Evolutionary conservation across 352 stramenopile genomes (phyloP).

Genomic region (Pythium plurisporium): DNA sequence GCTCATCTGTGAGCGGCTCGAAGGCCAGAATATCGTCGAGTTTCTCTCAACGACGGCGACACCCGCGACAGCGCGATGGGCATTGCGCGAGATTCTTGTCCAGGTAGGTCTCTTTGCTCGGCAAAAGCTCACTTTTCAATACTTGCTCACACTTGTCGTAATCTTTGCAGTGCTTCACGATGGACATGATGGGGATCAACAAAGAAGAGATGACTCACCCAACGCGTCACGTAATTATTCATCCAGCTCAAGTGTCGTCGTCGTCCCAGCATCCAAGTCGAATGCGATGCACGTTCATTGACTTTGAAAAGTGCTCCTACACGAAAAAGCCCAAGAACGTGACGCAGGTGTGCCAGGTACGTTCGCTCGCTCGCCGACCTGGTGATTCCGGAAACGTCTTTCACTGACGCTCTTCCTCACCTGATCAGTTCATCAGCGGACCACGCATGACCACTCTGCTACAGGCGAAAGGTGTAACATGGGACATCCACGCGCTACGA

Average conservation of each 20-base stretch:
- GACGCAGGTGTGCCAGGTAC: constrained; percentile 70
- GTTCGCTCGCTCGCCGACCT: no score
- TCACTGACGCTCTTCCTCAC: no score
- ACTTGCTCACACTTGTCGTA: not conserved
- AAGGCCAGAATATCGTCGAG: constrained; percentile 56
- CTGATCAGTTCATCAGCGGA: constrained; percentile 65
- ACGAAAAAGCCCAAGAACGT: constrained; percentile 75
- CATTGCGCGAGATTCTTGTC: constrained; percentile 57
- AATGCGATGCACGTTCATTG: constrained; percentile 62
- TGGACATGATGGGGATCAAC: constrained; percentile 71
- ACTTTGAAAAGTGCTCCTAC: constrained; percentile 73
- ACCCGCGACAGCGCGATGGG: constrained; percentile 36
- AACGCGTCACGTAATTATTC: constrained; percentile 65
- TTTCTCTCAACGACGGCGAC: constrained; percentile 38
- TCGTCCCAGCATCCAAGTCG: constrained; percentile 1
- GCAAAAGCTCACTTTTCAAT: not conserved
- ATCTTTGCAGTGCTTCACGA: constrained; percentile 48
- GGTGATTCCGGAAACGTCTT: no score
- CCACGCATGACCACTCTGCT: constrained; percentile 54
- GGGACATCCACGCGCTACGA: constrained; percentile 43
- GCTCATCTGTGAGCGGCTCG: constrained; percentile 56
- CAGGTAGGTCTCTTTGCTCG: constrained; percentile 29
- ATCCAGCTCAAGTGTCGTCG: constrained; percentile 12
- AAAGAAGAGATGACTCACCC: constrained; percentile 84
- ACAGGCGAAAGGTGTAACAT: constrained; percentile 33